phyloP scores from a whole-genome alignment of 139 green algal species.

The Coelastrella sp. region DNA sequence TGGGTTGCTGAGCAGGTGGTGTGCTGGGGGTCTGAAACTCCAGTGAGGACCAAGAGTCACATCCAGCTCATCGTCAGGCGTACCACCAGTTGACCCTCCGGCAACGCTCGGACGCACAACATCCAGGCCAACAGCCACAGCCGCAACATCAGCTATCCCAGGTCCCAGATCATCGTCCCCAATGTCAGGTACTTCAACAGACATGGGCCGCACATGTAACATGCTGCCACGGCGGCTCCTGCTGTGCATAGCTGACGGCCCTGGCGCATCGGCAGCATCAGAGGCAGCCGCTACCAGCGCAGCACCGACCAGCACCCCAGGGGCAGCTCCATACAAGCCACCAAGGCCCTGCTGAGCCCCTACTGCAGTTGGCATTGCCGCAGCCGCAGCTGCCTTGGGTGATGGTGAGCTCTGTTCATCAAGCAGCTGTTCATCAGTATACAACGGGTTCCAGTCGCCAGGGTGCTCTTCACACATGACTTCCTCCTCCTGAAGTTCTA shows the following conservation, averaged over 20 bases:
- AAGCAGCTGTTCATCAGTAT: slow-evolving; percentile 57
- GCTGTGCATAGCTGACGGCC: not conserved
- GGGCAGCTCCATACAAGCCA: not conserved
- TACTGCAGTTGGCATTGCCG: slow-evolving; percentile 3
- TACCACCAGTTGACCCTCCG: not conserved
- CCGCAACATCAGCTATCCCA: not conserved
- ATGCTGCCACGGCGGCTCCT: slow-evolving; percentile 32
- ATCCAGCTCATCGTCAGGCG: not conserved
- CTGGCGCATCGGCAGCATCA: not conserved
- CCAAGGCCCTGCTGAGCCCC: not conserved
- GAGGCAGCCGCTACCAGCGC: not conserved
- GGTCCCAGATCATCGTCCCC: not conserved
- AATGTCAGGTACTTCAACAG: slow-evolving; percentile 19
- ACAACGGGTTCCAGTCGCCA: slow-evolving; percentile 66
- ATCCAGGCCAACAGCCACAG: not conserved
- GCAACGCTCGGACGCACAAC: not conserved
- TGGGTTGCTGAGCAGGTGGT: not conserved
- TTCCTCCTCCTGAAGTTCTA: slow-evolving; percentile 16
- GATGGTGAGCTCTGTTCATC: slow-evolving; percentile 35
- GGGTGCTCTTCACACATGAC: slow-evolving; percentile 6
- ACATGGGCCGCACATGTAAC: slow-evolving; percentile 35
- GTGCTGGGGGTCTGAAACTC: slow-evolving; percentile 12
- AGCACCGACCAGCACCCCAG: not conserved
- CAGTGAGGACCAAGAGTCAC: slow-evolving; percentile 21
- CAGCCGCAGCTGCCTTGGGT: not conserved